Evolutionary conservation across 148 eudicot species (phyloP), one percentile per base, ranked within the genome.

Genomic region (Hydrangea macrophylla): DNA sequence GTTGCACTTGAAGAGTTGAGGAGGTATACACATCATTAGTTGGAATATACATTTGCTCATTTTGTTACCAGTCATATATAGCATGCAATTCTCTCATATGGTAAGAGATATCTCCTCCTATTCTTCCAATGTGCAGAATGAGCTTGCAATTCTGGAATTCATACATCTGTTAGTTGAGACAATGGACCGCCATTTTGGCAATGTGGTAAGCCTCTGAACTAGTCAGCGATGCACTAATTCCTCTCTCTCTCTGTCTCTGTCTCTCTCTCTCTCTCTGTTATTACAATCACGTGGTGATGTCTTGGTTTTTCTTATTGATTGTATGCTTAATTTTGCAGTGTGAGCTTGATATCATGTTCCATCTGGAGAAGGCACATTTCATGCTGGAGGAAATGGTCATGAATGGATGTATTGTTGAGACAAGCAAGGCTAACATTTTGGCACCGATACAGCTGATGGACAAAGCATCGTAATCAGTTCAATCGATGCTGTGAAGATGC

Each of bases 341-440:
- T 64, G 99, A 91, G 79, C 90, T 95, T 50, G 99, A 95, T 78
- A 95, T 95, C 61, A 95, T 95, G 99, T 95, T 95, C 78, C 99
- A 95, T 78, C 73, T 95, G 33, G 99, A 95, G 89, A 95, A 91
- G 68, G 94, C 99, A 8, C 99, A 95, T 79, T 95, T 95, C 81
- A 95, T 95, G 99, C 81, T 95, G 79, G 99, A 95, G 73, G 99
- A 95, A 79, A 95, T 95, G 99, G 99, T 95, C 66, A 95, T 95
- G 99, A 95, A 95, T 75, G 99, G 99, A 42, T 91, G 97, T 65
- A 76, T 95, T 32, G 85, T 95, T 5, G 99, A 95, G 84, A 95
- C 99, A 59, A 91, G 93, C 87, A 91, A 91, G 81, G 31, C 97
- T n/a, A 95, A 89, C 69, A 91, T 95, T 53, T 76, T 91, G 33